Conservation (phyloP, 345 rosid species). For the Lepidium africanum region DNA sequence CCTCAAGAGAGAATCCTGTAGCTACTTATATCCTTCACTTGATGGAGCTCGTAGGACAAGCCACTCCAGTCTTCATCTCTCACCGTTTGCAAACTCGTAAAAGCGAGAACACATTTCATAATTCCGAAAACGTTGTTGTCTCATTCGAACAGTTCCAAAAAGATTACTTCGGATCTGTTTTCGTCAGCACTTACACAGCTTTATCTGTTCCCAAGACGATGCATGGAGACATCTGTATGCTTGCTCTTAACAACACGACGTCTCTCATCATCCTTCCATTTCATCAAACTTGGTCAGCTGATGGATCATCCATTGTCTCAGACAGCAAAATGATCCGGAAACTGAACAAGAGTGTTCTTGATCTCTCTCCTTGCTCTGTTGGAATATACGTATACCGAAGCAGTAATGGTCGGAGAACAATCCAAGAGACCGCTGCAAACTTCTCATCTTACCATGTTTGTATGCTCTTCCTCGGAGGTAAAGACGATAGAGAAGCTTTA, state of each 20-base stretch:
- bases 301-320: slow-evolving; percentile 28
- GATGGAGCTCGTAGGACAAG: slow-evolving; percentile 25
- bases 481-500: slow-evolving; percentile 38
- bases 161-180: slow-evolving; percentile 16
- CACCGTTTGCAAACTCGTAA: slow-evolving; percentile 21
- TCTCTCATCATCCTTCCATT: slow-evolving; percentile 39
- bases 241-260: slow-evolving; percentile 31
- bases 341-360: slow-evolving; percentile 30
- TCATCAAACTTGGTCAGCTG: slow-evolving; percentile 28
- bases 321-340: slow-evolving; percentile 21
- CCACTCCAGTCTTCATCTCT: slow-evolving; percentile 21
- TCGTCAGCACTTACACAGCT: slow-evolving; percentile 27
- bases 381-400: slow-evolving; percentile 31
- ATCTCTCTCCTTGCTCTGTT: slow-evolving; percentile 37
- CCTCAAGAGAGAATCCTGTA: slow-evolving; percentile 16
- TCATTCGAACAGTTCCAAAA: slow-evolving; percentile 24
- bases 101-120: slow-evolving; percentile 3
- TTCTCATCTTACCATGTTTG: slow-evolving; percentile 19
- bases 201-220: slow-evolving; percentile 26
- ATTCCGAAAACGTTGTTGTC: slow-evolving; percentile 12
- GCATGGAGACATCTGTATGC: slow-evolving; percentile 39
- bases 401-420: slow-evolving; percentile 7
- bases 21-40: slow-evolving; percentile 22
- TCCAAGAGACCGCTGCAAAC: slow-evolving; percentile 4
- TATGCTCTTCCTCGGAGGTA: slow-evolving; percentile 36